Percentiles rank a stretch among this genome's conserved stretches.
phyloP scores from a whole-genome alignment of 495 filamentous ascomycete genomes.

The Daldinia decipiens region DNA sequence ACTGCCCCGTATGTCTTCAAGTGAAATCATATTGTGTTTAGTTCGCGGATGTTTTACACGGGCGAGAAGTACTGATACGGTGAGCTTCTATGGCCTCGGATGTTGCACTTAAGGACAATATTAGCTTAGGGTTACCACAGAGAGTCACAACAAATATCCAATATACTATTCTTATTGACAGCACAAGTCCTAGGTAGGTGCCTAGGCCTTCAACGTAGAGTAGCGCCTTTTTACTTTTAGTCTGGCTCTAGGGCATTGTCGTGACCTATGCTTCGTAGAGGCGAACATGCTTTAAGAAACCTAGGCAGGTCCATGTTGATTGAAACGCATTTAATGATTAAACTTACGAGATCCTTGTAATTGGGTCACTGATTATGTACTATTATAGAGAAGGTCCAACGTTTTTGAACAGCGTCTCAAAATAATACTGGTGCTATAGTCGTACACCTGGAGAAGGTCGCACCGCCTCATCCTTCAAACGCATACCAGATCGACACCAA shows the following conservation, averaged over 20 bases:
- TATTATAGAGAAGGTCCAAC: neutral
- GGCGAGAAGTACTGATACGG: neutral
- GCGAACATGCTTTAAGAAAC: too few relatives aligned
- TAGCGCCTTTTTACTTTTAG: neutral
- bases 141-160: neutral
- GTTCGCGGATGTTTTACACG: neutral
- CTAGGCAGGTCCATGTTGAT: too few relatives aligned
- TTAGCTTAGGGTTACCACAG: neutral
- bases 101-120: neutral
- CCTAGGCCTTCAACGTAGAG: neutral
- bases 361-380: too few relatives aligned
- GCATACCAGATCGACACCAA: neutral
- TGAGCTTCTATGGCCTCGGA: neutral
- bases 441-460: constrained; percentile 70
- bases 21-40: neutral
- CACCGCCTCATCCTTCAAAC: constrained; percentile 47
- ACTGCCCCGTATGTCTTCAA: neutral
- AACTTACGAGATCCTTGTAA: too few relatives aligned
- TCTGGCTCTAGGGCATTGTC: neutral
- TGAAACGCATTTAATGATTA: too few relatives aligned
- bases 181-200: too few relatives aligned
- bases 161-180: neutral
- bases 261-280: neutral
- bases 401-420: constrained; percentile 58
- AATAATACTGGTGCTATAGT: constrained; percentile 72